Evolutionary conservation across 345 rosid genomes (phyloP).

Genomic region (Angophora floribunda): DNA sequence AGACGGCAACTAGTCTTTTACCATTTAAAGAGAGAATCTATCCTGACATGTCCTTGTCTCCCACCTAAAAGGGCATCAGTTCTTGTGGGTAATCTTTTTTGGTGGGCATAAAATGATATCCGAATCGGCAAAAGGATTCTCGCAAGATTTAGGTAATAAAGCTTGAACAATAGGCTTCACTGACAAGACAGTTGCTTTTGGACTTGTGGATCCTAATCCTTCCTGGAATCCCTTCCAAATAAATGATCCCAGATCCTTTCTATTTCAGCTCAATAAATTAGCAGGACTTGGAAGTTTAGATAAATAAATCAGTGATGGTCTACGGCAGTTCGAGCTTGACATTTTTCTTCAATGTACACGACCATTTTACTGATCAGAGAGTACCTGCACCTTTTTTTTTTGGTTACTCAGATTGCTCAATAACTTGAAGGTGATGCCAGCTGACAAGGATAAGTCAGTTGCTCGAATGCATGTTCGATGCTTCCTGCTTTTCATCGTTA

Average conservation of each 20-base stretch:
- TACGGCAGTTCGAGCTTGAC: background rate
- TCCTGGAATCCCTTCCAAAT: background rate
- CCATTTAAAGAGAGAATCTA: background rate
- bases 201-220: background rate
- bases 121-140: background rate
- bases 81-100: background rate
- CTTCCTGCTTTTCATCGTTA: background rate
- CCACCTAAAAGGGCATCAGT: background rate
- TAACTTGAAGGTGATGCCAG: background rate
- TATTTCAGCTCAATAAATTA: background rate
- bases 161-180: background rate
- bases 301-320: background rate
- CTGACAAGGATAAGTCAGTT: background rate
- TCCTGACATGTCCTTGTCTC: background rate
- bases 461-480: background rate
- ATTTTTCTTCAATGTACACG: background rate
- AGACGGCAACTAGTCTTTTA: background rate
- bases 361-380: background rate
- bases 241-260: background rate
- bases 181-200: background rate
- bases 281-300: background rate
- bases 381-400: background rate
- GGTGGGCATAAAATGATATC: background rate
- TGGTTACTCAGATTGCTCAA: background rate
- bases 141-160: background rate